Evolutionary conservation across 2,329 filamentous ascomycete species (phyloP).

Genomic region (Penicillium sp.): DNA sequence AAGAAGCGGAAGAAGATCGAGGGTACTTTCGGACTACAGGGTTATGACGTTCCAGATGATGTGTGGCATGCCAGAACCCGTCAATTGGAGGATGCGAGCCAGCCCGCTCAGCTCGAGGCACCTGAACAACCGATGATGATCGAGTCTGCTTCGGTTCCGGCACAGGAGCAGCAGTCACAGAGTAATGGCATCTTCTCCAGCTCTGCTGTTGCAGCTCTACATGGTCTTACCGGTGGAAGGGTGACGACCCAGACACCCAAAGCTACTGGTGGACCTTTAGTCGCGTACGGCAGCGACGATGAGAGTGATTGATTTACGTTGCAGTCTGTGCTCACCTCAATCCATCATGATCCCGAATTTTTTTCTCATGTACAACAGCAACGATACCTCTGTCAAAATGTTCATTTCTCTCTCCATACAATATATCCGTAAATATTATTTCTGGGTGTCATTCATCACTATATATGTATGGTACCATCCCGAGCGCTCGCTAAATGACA

Average conservation of each 20-base stretch:
- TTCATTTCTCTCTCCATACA: slow-evolving; percentile 7
- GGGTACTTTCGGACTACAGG: slow-evolving; percentile 80
- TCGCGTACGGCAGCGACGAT: slow-evolving; percentile 86
- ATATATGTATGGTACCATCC: slow-evolving; percentile 13
- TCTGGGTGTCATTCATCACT: slow-evolving; percentile 16
- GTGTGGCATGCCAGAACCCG: slow-evolving; percentile 85
- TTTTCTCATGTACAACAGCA: slow-evolving; percentile 32
- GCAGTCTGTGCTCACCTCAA: background rate
- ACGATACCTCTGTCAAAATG: slow-evolving; percentile 29
- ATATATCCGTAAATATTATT: slow-evolving; percentile 6
- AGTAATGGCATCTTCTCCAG: slow-evolving; percentile 72
- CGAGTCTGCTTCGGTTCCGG: slow-evolving; percentile 41
- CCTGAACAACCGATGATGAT: slow-evolving; percentile 46
- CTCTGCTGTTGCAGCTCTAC: slow-evolving; percentile 76
- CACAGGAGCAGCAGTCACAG: slow-evolving; percentile 26
- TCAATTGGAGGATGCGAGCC: slow-evolving; percentile 62
- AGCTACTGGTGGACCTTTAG: slow-evolving; percentile 63
- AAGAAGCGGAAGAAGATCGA: slow-evolving; percentile 86
- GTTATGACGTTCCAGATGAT: slow-evolving; percentile 91
- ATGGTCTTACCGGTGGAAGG: slow-evolving; percentile 48
- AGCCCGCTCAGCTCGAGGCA: slow-evolving; percentile 56
- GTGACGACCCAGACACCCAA: slow-evolving; percentile 42
- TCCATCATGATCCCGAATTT: slow-evolving; percentile 12
- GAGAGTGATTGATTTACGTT: slow-evolving; percentile 58
- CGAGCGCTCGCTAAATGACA: slow-evolving; percentile 16